These are phyloP conservation scores for Neonectria neomacrospora DNA, from an alignment of 2,329 filamentous ascomycete genomes.

Conservation along the genomic window DNA sequence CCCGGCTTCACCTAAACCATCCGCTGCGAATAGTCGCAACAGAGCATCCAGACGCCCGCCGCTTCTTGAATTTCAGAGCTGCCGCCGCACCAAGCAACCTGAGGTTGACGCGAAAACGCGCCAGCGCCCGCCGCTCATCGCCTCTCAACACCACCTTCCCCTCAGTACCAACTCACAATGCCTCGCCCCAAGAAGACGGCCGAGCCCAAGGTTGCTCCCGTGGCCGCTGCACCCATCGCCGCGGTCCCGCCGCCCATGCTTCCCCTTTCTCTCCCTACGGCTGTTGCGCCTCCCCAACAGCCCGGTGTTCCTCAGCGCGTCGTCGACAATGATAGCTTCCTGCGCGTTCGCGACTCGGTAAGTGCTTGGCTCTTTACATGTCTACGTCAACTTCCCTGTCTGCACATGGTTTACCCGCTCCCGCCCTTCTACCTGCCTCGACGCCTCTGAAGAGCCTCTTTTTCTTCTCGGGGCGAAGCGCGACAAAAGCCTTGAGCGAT, in stretches of 20 bases:
- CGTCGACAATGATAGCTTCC: slow-evolving; percentile 80
- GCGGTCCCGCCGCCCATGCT: slow-evolving; percentile 54
- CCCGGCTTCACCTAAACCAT: slow-evolving; percentile 8
- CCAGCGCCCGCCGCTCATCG: neutral
- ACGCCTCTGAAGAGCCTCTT: neutral
- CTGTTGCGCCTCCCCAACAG: slow-evolving; percentile 34
- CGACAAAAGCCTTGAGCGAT: neutral
- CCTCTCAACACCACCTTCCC: slow-evolving; percentile 1
- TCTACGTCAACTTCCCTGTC: neutral
- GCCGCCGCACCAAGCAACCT: slow-evolving; percentile 6
- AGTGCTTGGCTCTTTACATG: slow-evolving; percentile 51
- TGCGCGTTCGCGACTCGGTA: slow-evolving; percentile 85
- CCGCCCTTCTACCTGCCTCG: neutral
- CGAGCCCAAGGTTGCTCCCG: slow-evolving; percentile 50
- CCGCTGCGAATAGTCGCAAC: slow-evolving; percentile 14
- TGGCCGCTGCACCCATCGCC: slow-evolving; percentile 42
- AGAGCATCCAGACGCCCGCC: slow-evolving; percentile 6
- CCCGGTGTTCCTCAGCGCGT: slow-evolving; percentile 47
- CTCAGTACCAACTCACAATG: slow-evolving; percentile 47
- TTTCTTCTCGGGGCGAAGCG: neutral
- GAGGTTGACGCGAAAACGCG: slow-evolving; percentile 6
- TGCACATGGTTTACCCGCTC: neutral
- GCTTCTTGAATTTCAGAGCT: slow-evolving; percentile 14
- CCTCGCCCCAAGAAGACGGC: slow-evolving; percentile 59
- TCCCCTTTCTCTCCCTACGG: slow-evolving; percentile 47